These are phyloP conservation scores for Ceratocystis lukuohia DNA, from an alignment of 2,329 filamentous ascomycete species.

Conservation along the genomic window DNA sequence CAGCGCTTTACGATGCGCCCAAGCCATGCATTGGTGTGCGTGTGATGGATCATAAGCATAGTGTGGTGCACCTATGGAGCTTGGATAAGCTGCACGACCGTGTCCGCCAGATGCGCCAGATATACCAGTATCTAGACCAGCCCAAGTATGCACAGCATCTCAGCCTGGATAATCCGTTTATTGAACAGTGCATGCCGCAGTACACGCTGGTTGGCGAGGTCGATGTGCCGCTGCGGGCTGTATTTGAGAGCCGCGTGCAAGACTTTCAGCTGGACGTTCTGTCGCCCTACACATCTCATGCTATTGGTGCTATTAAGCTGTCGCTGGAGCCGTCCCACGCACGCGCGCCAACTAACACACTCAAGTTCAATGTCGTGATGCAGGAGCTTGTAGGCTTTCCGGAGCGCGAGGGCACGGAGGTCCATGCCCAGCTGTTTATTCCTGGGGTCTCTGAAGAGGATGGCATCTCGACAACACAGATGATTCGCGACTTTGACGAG, in stretches of 20 bases:
- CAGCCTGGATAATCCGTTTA: slow-evolving; percentile 83
- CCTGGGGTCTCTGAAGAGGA: slow-evolving; percentile 80
- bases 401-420: slow-evolving; percentile 86
- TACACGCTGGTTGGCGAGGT: slow-evolving; percentile 89
- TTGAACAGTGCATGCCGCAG: slow-evolving; percentile 78
- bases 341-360: slow-evolving; percentile 75
- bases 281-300: slow-evolving; percentile 82
- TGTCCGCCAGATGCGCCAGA: slow-evolving; percentile 83
- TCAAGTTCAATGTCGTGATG: slow-evolving; percentile 99
- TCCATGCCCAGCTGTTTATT: slow-evolving; percentile 94
- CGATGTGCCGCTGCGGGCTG: slow-evolving; percentile 79
- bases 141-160: slow-evolving; percentile 92
- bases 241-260: slow-evolving; percentile 88
- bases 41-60: slow-evolving; percentile 79
- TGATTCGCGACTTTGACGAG: slow-evolving; percentile 89
- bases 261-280: slow-evolving; percentile 85
- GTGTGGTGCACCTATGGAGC: slow-evolving; percentile 85
- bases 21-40: slow-evolving; percentile 88
- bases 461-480: slow-evolving; percentile 86
- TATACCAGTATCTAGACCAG: slow-evolving; percentile 91
- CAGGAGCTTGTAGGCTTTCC: slow-evolving; percentile 90
- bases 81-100: slow-evolving; percentile 80
- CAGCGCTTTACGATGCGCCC: slow-evolving; percentile 61
- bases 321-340: slow-evolving; percentile 89
- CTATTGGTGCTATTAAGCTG: slow-evolving; percentile 78